Conservation (phyloP, 164 flowering plant genomes). For the Dillenia suffruticosa region DNA sequence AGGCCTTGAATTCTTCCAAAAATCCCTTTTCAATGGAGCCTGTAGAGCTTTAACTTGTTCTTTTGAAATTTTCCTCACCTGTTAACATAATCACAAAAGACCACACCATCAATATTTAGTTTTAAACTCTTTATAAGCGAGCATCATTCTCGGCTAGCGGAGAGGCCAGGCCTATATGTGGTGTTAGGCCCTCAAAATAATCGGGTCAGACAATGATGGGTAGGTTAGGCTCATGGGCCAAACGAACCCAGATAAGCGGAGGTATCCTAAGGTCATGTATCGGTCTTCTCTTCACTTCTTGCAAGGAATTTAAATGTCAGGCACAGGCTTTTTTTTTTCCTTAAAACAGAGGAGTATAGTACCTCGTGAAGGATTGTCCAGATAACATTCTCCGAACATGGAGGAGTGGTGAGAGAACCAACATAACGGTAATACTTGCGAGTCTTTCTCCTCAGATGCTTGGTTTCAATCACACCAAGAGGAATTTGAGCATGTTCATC, state of each 20-base stretch:
- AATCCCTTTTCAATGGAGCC: constrained; percentile 38
- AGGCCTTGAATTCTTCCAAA: constrained; percentile 61
- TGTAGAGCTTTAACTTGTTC: constrained; percentile 46
- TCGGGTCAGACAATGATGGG: no score
- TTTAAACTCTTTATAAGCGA: not conserved
- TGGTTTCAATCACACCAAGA: constrained; percentile 22
- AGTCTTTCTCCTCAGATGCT: constrained; percentile 19
- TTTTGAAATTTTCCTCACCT: constrained; percentile 55
- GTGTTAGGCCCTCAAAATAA: no score
- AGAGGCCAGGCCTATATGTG: no score
- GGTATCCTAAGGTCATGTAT: no score
- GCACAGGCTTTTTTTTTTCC: no score
- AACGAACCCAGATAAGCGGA: no score
- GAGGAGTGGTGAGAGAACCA: constrained; percentile 59
- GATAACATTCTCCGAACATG: constrained; percentile 44
- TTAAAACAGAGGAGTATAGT: not conserved
- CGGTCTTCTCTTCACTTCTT: no score
- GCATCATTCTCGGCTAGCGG: not conserved
- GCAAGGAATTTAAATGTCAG: no score
- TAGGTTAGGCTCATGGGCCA: no score
- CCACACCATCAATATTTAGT: not conserved
- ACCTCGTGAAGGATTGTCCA: constrained; percentile 62
- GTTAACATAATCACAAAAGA: not conserved
- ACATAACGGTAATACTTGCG: constrained; percentile 54
- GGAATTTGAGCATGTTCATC: constrained; percentile 26